Conservation (phyloP, 371 early-diverging fungal species). For the Mucor mucedo region DNA sequence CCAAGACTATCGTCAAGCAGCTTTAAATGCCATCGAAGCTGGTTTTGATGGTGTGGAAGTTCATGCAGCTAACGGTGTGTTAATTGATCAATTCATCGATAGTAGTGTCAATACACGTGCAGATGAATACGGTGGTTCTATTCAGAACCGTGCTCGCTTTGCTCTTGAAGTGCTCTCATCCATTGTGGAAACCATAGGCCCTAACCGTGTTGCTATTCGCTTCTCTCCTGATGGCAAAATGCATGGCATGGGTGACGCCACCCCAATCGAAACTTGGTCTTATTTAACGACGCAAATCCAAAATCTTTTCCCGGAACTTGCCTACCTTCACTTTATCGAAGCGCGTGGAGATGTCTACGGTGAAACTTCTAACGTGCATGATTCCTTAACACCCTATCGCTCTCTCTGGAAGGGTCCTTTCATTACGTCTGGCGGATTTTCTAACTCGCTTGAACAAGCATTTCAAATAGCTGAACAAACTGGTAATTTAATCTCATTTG, state of each 20-base stretch:
- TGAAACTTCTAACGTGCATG: constrained; percentile 6
- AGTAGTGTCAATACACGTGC: constrained; percentile 38
- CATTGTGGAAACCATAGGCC: constrained; percentile 30
- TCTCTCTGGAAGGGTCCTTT: constrained; percentile 27
- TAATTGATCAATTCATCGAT: constrained; percentile 63
- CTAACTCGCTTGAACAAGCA: constrained; percentile 2
- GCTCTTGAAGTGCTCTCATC: constrained; percentile 48
- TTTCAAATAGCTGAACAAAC: constrained; percentile 11
- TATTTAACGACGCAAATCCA: constrained; percentile 10
- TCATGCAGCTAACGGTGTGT: constrained; percentile 72
- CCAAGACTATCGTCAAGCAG: constrained; percentile 66
- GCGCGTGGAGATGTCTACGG: neutral
- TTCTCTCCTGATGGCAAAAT: constrained; percentile 17
- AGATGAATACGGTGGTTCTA: constrained; percentile 55
- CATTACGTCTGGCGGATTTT: constrained; percentile 14
- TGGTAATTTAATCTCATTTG: constrained; percentile 27
- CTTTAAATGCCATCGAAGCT: constrained; percentile 44
- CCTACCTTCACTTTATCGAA: constrained; percentile 25
- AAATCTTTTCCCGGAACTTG: constrained; percentile 10
- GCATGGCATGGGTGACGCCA: constrained; percentile 20
- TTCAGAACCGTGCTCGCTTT: constrained; percentile 60
- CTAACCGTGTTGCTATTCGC: constrained; percentile 26
- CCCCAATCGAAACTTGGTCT: constrained; percentile 18
- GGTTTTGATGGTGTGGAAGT: constrained; percentile 77
- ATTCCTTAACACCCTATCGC: constrained; percentile 18